Evolutionary conservation across 805 yeast genomes (phyloP), one percentile per base, ranked within the genome.

Genomic region (Barnettozyma populi): DNA sequence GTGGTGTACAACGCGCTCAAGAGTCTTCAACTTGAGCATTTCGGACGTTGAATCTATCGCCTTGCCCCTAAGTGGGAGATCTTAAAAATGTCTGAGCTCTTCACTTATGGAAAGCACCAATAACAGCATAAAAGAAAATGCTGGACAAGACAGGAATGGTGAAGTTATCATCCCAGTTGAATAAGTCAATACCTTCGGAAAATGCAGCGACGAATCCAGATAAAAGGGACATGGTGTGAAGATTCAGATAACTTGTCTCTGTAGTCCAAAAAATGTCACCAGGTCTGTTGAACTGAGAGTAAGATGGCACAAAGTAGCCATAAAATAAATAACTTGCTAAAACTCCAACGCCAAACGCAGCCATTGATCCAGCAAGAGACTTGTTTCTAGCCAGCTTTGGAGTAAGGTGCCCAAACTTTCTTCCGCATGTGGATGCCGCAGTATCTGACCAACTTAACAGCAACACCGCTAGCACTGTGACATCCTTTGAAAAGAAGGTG

Each of bases 391-490:
- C 75, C 19, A 92, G 65, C 60, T 84, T 81, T 36, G 95, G 95
- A 7, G 97, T 88, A 53, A 84, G 74, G 58, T 85, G 76, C 8
- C 98, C 98, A 64, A 70, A 92, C 47, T 77, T 78, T 55, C 99
- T 76, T 36, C 99, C 99, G 60, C 90, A 68, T 0, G 97, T 88
- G 3, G 97, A 88, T 2, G 99, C 99, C 2, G 97, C 92, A 9
- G 98, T 89, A 62, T 94, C 99, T 5, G 96, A 90, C 98, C 98
- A 94, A 61, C 97, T 86, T 52, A 94, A 75, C 44, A 92, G 71
- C 54, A 90, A 72, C 3, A 90, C 80, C 20, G 95, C 74, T 70
- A 89, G 74, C 24, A 90, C 71, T 1, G 84, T 73, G 43, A 94
- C 82, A 60, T 94, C 99, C 67, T 89, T 88, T 13, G 92, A 82